phyloP scores from a whole-genome alignment of 345 rosid genomes.

The Moringa oleifera region DNA sequence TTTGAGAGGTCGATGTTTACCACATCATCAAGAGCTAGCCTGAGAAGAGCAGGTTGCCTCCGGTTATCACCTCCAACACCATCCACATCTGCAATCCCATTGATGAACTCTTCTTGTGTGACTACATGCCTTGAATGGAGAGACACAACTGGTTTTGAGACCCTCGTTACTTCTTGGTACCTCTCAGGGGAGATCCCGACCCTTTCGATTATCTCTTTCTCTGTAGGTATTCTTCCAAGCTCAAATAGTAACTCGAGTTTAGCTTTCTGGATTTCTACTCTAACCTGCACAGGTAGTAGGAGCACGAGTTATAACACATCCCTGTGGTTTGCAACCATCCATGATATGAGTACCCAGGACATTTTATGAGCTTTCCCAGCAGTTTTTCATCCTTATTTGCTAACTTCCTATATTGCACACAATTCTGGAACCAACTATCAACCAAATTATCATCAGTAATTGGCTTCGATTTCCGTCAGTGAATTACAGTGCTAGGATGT shows the following conservation, averaged over 20 bases:
- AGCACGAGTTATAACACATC: conserved; percentile 1
- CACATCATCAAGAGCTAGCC: conserved; percentile 98
- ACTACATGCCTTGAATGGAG: conserved; percentile 63
- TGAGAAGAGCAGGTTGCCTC: conserved; percentile 77
- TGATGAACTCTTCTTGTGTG: conserved; percentile 88
- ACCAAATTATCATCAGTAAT: too few species aligned
- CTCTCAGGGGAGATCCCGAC: conserved; percentile 77
- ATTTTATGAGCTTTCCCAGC: too few species aligned
- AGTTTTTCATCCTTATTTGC: too few species aligned
- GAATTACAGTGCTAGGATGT: too few species aligned
- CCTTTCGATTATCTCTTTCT: conserved; percentile 53
- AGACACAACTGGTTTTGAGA: conserved; percentile 63
- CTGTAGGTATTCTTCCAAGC: conserved; percentile 64
- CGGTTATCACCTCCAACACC: conserved; percentile 60
- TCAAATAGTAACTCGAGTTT: conserved; percentile 61
- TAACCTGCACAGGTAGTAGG: conserved; percentile 47
- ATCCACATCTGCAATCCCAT: conserved; percentile 61
- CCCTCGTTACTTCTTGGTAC: conserved; percentile 74
- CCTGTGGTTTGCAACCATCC: conserved; percentile 1
- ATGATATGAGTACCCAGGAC: too few species aligned
- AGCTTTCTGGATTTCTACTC: conserved; percentile 66
- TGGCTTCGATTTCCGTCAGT: neutral
- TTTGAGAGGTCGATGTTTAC: conserved; percentile 26
- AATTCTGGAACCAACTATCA: neutral
- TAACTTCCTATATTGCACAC: neutral